Conservation (phyloP, 805 yeast genomes). For the Saccharomyces eubayanus region DNA sequence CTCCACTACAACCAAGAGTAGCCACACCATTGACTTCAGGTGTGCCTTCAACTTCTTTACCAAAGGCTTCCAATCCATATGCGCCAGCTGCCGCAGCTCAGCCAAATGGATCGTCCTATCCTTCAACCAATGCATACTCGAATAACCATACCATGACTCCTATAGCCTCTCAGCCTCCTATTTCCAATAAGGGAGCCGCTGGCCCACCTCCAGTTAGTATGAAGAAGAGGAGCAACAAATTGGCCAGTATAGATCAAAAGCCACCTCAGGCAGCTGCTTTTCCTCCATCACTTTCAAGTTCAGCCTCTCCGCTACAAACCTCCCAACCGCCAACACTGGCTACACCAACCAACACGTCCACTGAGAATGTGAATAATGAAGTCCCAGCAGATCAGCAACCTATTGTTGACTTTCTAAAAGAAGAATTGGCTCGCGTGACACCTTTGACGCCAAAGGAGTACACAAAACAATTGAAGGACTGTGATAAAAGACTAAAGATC, state of each 20-base stretch:
- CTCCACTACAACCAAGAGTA: slow-evolving; percentile 25
- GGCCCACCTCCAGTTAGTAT: slow-evolving; percentile 30
- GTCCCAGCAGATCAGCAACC: slow-evolving; percentile 52
- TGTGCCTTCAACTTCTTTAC: slow-evolving; percentile 1
- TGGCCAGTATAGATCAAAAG: slow-evolving; percentile 7
- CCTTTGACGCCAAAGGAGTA: slow-evolving; percentile 71
- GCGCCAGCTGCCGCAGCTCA: slow-evolving; percentile 26
- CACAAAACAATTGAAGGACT: slow-evolving; percentile 64
- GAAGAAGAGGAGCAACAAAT: slow-evolving; percentile 16
- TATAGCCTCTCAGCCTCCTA: slow-evolving; percentile 8
- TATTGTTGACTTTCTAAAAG: slow-evolving; percentile 48
- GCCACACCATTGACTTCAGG: slow-evolving; percentile 1
- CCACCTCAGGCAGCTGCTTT: slow-evolving; percentile 4
- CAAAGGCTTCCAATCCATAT: slow-evolving; percentile 22
- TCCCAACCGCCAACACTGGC: slow-evolving; percentile 22
- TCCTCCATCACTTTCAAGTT: slow-evolving; percentile 19
- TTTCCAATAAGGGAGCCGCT: slow-evolving; percentile 17
- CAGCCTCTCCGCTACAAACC: slow-evolving; percentile 17
- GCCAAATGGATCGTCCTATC: neutral
- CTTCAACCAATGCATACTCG: neutral
- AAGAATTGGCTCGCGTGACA: slow-evolving; percentile 51
- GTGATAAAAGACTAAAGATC: slow-evolving; percentile 71
- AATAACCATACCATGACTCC: slow-evolving; percentile 2
- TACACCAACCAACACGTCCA: slow-evolving; percentile 4
- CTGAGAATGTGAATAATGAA: slow-evolving; percentile 30